These are phyloP conservation scores for Physaria fendleri DNA, from an alignment of 345 rosid genomes.

Conservation along the genomic window DNA sequence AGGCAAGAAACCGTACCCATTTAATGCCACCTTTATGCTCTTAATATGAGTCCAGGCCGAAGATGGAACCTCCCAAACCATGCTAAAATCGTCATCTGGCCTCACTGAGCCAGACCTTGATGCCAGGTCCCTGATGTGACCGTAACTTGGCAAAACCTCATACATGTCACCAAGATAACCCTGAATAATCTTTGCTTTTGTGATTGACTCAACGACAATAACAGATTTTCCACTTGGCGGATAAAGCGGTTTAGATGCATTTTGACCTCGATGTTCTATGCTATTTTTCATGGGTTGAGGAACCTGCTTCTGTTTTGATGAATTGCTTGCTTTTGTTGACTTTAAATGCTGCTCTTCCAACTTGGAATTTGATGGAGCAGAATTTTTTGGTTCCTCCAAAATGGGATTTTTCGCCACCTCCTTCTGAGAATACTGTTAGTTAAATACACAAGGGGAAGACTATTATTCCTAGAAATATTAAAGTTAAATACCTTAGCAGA, in stretches of 20 bases:
- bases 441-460: conserved; percentile 14
- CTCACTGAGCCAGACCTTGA: conserved; percentile 96
- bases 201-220: conserved; percentile 84
- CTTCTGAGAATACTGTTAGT: conserved; percentile 44
- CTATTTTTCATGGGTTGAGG: conserved; percentile 35
- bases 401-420: conserved; percentile 14
- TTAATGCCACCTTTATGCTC: conserved; percentile 84
- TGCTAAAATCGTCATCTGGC: conserved; percentile 94
- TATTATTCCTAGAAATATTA: not conserved
- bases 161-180: conserved; percentile 85
- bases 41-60: conserved; percentile 97
- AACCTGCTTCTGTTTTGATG: conserved; percentile 30
- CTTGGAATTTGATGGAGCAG: conserved; percentile 37
- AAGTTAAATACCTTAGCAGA: conserved; percentile 38
- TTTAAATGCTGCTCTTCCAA: conserved; percentile 36
- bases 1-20: conserved; percentile 45
- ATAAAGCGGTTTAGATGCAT: conserved; percentile 48
- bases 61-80: conserved; percentile 99
- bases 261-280: conserved; percentile 34
- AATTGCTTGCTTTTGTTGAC: conserved; percentile 28
- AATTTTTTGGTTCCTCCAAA: conserved; percentile 20
- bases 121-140: conserved; percentile 95
- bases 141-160: conserved; percentile 94
- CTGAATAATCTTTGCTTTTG: conserved; percentile 93
- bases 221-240: conserved; percentile 85